Evolutionary conservation across 306 rosid species (phyloP), one percentile per base, ranked within the genome.

Genomic region (Castanospermum australe): DNA sequence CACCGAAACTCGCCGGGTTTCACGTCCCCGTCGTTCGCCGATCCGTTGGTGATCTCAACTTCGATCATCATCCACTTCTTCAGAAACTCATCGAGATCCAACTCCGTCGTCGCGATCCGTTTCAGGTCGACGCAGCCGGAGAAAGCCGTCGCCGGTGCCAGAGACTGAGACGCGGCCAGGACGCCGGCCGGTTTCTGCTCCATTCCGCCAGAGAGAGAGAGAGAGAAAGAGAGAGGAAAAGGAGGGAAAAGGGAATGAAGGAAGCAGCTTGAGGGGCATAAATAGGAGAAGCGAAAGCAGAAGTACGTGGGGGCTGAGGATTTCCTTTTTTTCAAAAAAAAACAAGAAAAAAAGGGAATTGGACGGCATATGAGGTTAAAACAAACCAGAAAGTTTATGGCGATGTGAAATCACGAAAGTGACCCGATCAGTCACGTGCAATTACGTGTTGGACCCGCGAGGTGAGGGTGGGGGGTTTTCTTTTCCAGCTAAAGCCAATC

Each of bases 301-400:
- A 32, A 12, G 57, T 59, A 44, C 75, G 88, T 59, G 68, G 7
- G 52, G 7, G 52, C 8, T 5, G 36, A 59, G 11, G 0, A 39
- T 11, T n/a, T 22, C 9, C 0, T 12, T 22, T 22, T 6, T 12
- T 42, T 11, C 5, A n/a, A 61, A 35, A 33, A 20, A 21, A 28
- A 48, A 33, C 4, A 60, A 24, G 14, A 45, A 35, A 67, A 35
- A 32, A 38, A 70, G 45, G 10, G 17, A 8, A 63, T 25, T 85
- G 94, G 93, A 74, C 92, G 87, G 90, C 96, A 90, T 85, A 80
- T 88, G 74, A 78, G 44, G 88, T 81, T 81, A 85, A 86, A 87
- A 80, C 38, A 30, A 47, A 78, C 63, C 77, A 38, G 76, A 79
- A 71, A 57, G 35, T 57, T 65, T 33, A 57, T 67, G 54, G 4